Evolutionary conservation across 169 alveolate genomes (phyloP), one percentile per base, ranked within the genome.

Genomic region (Sarcocystis neurona): DNA sequence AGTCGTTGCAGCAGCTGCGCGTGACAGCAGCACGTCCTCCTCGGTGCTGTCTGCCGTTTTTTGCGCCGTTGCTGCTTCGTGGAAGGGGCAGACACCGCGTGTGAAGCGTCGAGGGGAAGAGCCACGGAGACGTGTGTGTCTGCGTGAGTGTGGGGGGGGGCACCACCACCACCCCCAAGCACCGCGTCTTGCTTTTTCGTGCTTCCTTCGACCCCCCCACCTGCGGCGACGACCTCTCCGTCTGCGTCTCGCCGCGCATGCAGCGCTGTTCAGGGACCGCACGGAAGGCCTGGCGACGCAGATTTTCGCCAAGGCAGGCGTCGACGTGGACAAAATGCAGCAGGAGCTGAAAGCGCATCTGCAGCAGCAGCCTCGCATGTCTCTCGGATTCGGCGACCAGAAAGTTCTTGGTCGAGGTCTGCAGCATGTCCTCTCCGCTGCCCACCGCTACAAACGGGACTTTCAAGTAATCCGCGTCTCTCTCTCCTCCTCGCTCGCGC

Each of bases 381-480:
- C 96, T 0, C 93, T 96, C 72, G 97, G 97, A 4, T 95, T 95
- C 32, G 97, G 97, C 47, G 97, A 95, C 84, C 97, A 95, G 85
- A 95, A 95, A 88, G 96, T 95, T 4, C 90, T 95, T 34, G 97
- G 97, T 0, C 63, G 97, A 32, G 96, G 95, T 0, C 92, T 96
- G 46, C 97, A 95, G 90, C 91, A 93, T 53, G 97, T 94, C 39
- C 86, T 95, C 32, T 63, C 95, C 34, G 92, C 96, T 2, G 94
- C 97, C 23, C 93, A 93, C 85, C 68, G 97, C 58, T 89, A 91
- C 90, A 95, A 94, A 74, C 85, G 94, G 75, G 97, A 95, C 56
- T 95, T 94, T 77, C 92, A 93, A 41, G 93, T 75, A 15, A 53
- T 70, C 15, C 75, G 1, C 32, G 5, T 2, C n/a, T n/a, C n/a